These are phyloP conservation scores for Macrophomina tecta DNA, from an alignment of 2,329 filamentous ascomycete species.

Conservation along the genomic window DNA sequence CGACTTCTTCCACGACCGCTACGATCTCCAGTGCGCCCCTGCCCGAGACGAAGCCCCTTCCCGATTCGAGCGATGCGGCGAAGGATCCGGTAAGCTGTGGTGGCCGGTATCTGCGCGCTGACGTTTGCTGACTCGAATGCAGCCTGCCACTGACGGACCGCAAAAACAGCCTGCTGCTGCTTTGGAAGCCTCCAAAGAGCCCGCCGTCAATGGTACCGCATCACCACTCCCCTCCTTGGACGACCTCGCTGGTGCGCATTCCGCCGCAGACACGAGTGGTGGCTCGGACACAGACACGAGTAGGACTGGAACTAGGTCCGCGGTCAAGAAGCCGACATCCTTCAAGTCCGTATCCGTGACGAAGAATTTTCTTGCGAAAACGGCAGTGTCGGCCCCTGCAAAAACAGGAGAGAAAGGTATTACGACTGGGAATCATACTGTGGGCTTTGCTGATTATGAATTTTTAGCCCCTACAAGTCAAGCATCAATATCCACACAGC, in stretches of 20 bases:
- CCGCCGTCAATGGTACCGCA: conserved; percentile 44
- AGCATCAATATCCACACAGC: conserved; percentile 52
- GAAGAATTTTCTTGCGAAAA: conserved; percentile 82
- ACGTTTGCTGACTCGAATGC: conserved; percentile 11
- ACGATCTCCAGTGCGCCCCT: conserved; percentile 34
- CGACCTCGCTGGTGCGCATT: conserved; percentile 35
- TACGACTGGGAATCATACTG: not conserved
- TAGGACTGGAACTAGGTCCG: conserved; percentile 60
- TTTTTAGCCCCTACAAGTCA: conserved; percentile 48
- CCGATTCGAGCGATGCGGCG: conserved; percentile 15
- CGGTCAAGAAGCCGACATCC: conserved; percentile 71
- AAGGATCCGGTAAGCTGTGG: conserved; percentile 36
- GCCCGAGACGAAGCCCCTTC: conserved; percentile 26
- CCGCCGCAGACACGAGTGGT: conserved; percentile 71
- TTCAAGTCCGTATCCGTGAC: conserved; percentile 90
- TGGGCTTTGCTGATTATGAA: not conserved
- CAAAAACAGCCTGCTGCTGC: conserved; percentile 22
- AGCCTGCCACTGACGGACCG: conserved; percentile 23
- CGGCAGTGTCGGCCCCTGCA: conserved; percentile 58
- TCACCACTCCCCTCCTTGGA: conserved; percentile 43
- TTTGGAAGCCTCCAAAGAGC: conserved; percentile 34
- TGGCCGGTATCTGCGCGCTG: conserved; percentile 1
- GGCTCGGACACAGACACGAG: conserved; percentile 79
- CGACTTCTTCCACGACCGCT: conserved; percentile 43
- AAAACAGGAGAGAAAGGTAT: conserved; percentile 60